phyloP scores from a whole-genome alignment of 1,284 basidiomycete species.

The Irpex sp. region DNA sequence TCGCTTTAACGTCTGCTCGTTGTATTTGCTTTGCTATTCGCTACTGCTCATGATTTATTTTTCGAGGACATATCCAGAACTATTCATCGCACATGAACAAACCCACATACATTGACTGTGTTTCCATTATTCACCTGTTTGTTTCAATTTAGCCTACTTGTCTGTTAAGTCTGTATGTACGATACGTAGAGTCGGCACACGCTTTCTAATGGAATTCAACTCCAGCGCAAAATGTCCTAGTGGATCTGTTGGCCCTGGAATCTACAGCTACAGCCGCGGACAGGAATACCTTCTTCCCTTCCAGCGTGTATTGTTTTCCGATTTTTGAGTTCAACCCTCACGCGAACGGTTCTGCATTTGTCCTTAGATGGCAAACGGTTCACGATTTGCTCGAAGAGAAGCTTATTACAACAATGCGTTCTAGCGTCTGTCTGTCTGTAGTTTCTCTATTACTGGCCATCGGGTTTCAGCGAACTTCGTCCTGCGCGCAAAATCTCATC shows the following conservation, averaged over 20 bases:
- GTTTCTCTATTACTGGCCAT: slow-evolving; percentile 52
- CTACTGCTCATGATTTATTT: not conserved
- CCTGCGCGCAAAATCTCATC: slow-evolving; percentile 96
- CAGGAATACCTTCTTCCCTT: too few species aligned
- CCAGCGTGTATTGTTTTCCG: too few species aligned
- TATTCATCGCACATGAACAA: not conserved
- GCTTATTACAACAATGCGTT: not conserved
- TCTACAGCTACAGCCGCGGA: too few species aligned
- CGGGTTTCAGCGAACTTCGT: slow-evolving; percentile 82
- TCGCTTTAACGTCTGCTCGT: slow-evolving; percentile 7
- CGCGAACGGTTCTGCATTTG: not conserved
- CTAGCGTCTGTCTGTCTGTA: not conserved
- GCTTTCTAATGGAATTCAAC: slow-evolving; percentile 5
- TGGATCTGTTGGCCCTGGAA: too few species aligned
- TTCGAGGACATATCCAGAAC: not conserved
- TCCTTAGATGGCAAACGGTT: not conserved
- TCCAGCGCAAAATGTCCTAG: not conserved
- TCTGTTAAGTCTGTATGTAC: slow-evolving; percentile 14
- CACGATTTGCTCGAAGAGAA: not conserved
- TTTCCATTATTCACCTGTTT: slow-evolving; percentile 4
- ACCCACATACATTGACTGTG: not conserved
- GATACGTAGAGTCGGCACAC: slow-evolving; percentile 5
- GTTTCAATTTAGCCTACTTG: slow-evolving; percentile 9
- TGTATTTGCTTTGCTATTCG: not conserved
- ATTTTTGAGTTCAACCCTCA: too few species aligned